Conservation (phyloP, 2,329 filamentous ascomycete genomes). For the Colletotrichum aenigma region DNA sequence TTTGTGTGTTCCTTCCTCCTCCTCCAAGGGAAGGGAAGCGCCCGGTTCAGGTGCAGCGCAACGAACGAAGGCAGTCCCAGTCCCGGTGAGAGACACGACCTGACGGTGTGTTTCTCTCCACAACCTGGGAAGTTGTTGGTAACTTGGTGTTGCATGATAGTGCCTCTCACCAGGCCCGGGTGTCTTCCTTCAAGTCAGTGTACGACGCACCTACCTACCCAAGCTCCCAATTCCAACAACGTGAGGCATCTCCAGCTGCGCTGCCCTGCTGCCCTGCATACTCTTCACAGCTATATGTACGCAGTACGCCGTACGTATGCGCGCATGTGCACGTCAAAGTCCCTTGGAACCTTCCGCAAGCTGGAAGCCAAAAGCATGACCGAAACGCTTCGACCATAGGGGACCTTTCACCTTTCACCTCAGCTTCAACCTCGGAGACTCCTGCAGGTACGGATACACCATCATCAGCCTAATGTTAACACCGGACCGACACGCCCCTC, state of each 20-base stretch:
- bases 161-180: not conserved
- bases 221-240: not conserved
- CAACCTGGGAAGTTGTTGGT: not conserved
- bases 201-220: not conserved
- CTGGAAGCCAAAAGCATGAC: not conserved
- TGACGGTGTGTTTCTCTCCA: not conserved
- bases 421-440: conserved; percentile 17
- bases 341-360: conserved; percentile 2
- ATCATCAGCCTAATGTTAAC: conserved; percentile 16
- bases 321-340: conserved; percentile 10
- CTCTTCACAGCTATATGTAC: not conserved
- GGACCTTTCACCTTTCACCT: conserved; percentile 21
- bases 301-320: not conserved
- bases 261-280: not conserved
- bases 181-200: not conserved
- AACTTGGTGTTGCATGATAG: not conserved
- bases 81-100: not conserved
- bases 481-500: conserved; percentile 14
- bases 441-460: conserved; percentile 11
- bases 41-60: not conserved
- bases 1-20: not conserved
- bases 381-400: conserved; percentile 13
- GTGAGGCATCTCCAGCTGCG: not conserved
- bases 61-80: not conserved
- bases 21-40: not conserved